Base-by-base conservation (phyloP, 2,329 filamentous ascomycete genomes). In the Fragosphaeria purpurea region DNA sequence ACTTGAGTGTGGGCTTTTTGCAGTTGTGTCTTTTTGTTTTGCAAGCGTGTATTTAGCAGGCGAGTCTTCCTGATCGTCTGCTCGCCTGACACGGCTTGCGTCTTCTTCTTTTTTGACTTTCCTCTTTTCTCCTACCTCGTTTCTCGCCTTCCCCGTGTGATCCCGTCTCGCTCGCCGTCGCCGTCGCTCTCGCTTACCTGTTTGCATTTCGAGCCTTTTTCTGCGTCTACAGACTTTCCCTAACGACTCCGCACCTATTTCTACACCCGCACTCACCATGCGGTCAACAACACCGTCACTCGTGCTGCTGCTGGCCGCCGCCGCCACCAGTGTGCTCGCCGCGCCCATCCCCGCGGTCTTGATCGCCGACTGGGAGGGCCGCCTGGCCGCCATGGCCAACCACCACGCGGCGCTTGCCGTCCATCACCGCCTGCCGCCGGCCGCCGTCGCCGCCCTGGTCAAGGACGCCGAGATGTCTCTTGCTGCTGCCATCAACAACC, bases 401-500 rank as follows among this genome's bases (percentile, higher is more conserved):
- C 47, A 41, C 22, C 22, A 22, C 22, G 22, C 22, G 22, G 22
- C 22, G 22, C 22, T 22, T 22, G 22, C 22, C 22, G 22, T 22
- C 22, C 22, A 22, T 22, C 22, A 22, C 43, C 41, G 7, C 40
- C 42, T 11, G 34, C 44, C 31, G 11, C 37, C 48, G 13, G 48
- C 47, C 13, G 48, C 42, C 12, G 48, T 48, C 12, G 51, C 48
- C 6, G 41, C 49, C 4, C 46, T 52, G 7, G 46, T 38, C 33
- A 46, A 51, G 9, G 50, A 48, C 22, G 12, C 32, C 4, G 41
- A 35, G 30, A n/a, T 40, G 4, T 40, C 46, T 7, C 31, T 40
- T 30, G 41, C 44, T 13, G 41, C 44, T 30, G 51, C 34, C 41
- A 50, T 53, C 38, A 53, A 56, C 45, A 56, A 57, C 51, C 48